Evolutionary conservation across 805 yeast species (phyloP).

Genomic region (Barnettozyma populi): DNA sequence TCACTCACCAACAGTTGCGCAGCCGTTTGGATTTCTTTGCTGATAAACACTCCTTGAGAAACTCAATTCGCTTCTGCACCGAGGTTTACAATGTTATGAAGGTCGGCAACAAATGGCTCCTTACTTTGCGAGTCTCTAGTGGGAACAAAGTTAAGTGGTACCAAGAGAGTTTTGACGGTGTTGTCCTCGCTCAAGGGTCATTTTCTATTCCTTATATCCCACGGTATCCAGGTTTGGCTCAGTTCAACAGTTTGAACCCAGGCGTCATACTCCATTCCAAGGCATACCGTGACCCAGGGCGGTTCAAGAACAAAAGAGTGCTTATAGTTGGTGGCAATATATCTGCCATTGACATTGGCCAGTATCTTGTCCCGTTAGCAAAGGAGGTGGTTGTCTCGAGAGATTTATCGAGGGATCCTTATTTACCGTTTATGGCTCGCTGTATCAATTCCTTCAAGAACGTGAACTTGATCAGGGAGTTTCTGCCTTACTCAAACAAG

Average conservation of each 20-base stretch:
- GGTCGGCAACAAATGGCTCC: slow-evolving; percentile 32
- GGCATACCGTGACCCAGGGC: slow-evolving; percentile 37
- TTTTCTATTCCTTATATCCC: slow-evolving; percentile 55
- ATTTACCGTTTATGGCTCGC: slow-evolving; percentile 35
- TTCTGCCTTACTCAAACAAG: slow-evolving; percentile 25
- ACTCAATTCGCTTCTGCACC: slow-evolving; percentile 34
- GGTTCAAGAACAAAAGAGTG: slow-evolving; percentile 35
- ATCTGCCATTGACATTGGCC: slow-evolving; percentile 40
- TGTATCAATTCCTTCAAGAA: slow-evolving; percentile 22
- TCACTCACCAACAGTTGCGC: slow-evolving; percentile 32
- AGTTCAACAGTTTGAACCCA: slow-evolving; percentile 37
- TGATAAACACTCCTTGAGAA: slow-evolving; percentile 24
- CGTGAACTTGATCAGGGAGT: slow-evolving; percentile 26
- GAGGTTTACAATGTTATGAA: slow-evolving; percentile 35
- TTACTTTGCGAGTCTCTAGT: slow-evolving; percentile 23
- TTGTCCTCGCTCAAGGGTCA: slow-evolving; percentile 55
- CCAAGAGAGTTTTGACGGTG: slow-evolving; percentile 45
- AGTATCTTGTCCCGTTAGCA: slow-evolving; percentile 34
- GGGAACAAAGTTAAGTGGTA: slow-evolving; percentile 35
- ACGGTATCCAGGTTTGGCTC: slow-evolving; percentile 39
- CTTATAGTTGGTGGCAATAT: slow-evolving; percentile 41
- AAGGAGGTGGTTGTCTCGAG: slow-evolving; percentile 57
- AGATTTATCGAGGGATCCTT: slow-evolving; percentile 58
- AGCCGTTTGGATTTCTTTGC: slow-evolving; percentile 27
- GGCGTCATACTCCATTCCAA: slow-evolving; percentile 47